Conservation (phyloP, 495 filamentous ascomycete species). For the Penicillium cataractarum region DNA sequence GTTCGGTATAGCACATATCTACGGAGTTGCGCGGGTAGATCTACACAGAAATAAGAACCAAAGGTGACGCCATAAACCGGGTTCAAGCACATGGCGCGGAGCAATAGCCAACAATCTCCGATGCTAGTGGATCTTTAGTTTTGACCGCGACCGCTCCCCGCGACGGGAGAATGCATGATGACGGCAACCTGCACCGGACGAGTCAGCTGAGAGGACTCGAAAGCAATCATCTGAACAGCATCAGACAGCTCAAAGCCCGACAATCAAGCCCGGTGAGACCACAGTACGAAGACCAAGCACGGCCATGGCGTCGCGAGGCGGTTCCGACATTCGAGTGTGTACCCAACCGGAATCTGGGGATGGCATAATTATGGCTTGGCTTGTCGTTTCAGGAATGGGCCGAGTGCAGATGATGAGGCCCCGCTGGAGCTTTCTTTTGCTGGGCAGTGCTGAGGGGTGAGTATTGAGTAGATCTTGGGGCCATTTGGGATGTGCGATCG, state of each 20-base stretch:
- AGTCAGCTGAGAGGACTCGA: slow-evolving; percentile 12
- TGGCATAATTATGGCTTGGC: slow-evolving; percentile 5
- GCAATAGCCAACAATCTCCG: neutral
- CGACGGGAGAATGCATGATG: slow-evolving; percentile 3
- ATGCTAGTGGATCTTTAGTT: neutral
- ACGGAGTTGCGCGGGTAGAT: neutral
- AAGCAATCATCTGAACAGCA: slow-evolving; percentile 9
- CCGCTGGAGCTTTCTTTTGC: neutral
- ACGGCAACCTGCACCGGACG: neutral
- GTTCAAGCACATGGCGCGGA: neutral
- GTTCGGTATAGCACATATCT: neutral
- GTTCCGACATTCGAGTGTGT: neutral
- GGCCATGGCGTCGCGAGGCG: slow-evolving; percentile 1
- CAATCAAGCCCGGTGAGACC: neutral
- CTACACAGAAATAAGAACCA: neutral
- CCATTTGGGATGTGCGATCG: slow-evolving; percentile 7
- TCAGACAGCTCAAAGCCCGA: neutral
- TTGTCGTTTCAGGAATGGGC: slow-evolving; percentile 10
- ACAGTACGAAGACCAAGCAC: neutral
- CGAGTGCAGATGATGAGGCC: neutral
- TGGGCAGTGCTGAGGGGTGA: neutral
- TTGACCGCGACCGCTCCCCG: neutral
- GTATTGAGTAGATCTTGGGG: neutral
- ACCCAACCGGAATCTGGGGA: slow-evolving; percentile 5
- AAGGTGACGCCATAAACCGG: slow-evolving; percentile 1